Percentiles rank a stretch among this genome's conserved stretches.
phyloP scores from a whole-genome alignment of 257 asterid genomes.

The Solanum virginianum region DNA sequence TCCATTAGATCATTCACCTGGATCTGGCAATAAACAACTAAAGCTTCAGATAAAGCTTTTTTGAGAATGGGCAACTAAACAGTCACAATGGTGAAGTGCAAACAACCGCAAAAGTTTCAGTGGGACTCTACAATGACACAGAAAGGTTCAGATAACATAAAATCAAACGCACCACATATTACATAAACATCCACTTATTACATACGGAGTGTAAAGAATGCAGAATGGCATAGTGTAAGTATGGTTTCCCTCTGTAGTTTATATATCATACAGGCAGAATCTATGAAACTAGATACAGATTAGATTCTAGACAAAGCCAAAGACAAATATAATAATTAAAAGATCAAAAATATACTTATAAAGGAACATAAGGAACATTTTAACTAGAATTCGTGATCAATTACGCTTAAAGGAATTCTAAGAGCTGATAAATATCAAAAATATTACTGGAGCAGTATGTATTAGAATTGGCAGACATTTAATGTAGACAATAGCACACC shows the following conservation, averaged over 20 bases:
- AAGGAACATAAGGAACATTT: not conserved
- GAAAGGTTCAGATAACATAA: not conserved
- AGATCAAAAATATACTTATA: not conserved
- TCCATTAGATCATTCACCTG: conserved; percentile 29
- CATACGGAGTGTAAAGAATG: not conserved
- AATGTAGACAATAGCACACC: not conserved
- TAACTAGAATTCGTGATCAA: not conserved
- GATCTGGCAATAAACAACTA: not conserved
- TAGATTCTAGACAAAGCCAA: not conserved
- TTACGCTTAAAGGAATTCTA: not conserved
- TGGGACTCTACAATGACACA: not conserved
- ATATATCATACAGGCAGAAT: not conserved
- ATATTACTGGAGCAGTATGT: not conserved
- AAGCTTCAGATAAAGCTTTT: not conserved
- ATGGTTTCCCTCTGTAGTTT: not conserved
- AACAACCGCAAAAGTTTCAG: not conserved
- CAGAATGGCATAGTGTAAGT: not conserved
- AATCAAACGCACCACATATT: not conserved
- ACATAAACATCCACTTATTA: no score
- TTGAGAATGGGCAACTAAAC: not conserved
- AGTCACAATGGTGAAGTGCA: not conserved
- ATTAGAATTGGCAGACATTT: not conserved
- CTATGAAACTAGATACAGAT: not conserved
- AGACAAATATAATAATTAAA: not conserved
- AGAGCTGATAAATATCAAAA: not conserved